Evolutionary conservation across 768 basidiomycete species (phyloP).

Genomic region (Podaxis pistillaris): DNA sequence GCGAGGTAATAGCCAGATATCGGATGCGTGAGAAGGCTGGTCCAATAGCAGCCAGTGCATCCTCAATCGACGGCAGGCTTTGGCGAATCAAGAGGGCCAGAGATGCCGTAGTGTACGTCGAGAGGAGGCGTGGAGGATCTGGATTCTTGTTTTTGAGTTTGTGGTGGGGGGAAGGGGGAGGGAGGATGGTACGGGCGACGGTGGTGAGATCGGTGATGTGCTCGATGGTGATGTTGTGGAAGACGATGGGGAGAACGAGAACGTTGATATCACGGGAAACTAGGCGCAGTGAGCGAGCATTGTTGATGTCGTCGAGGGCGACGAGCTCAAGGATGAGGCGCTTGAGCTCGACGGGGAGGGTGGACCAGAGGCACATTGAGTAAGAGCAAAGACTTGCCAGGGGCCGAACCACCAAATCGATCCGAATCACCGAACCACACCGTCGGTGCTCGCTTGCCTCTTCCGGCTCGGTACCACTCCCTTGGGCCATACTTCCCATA

Average conservation of each 20-base stretch:
- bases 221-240: slow-evolving; percentile 26
- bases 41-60: slow-evolving; percentile 29
- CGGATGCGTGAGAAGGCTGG: slow-evolving; percentile 29
- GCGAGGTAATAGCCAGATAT: slow-evolving; percentile 32
- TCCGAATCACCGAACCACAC: slow-evolving; percentile 10
- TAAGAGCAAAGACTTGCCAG: background rate
- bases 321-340: slow-evolving; percentile 31
- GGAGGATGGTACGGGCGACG: slow-evolving; percentile 29
- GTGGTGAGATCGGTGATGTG: slow-evolving; percentile 26
- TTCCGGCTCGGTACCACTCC: slow-evolving; percentile 1
- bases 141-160: slow-evolving; percentile 25
- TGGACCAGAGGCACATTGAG: slow-evolving; percentile 25
- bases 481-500: slow-evolving; percentile 1
- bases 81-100: slow-evolving; percentile 31
- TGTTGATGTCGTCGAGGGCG: slow-evolving; percentile 22
- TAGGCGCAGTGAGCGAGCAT: slow-evolving; percentile 30
- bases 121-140: slow-evolving; percentile 28
- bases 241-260: slow-evolving; percentile 33
- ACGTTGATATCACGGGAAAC: slow-evolving; percentile 33
- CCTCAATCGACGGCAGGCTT: slow-evolving; percentile 32
- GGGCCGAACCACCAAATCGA: slow-evolving; percentile 14
- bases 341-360: slow-evolving; percentile 32
- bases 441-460: background rate
- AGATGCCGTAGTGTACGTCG: slow-evolving; percentile 30
- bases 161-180: slow-evolving; percentile 26